Evolutionary conservation across 352 stramenopile species (phyloP).

Genomic region (Pythium pyrilobum): DNA sequence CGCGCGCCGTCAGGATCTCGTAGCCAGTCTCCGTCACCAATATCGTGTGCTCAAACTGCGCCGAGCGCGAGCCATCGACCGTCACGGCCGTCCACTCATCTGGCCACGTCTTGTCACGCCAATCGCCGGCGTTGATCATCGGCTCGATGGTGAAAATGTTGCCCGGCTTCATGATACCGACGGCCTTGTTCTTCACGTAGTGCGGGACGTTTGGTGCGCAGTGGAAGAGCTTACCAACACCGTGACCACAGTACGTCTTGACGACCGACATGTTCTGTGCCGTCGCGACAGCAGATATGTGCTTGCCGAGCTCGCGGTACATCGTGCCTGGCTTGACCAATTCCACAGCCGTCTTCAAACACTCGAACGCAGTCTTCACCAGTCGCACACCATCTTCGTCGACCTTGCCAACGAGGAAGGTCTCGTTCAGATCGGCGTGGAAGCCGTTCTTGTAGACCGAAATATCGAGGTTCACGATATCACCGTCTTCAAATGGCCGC

Average conservation of each 20-base stretch:
- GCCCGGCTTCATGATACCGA: slow-evolving; percentile 95
- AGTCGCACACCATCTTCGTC: slow-evolving; percentile 89
- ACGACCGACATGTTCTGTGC: slow-evolving; percentile 91
- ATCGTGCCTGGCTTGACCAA: slow-evolving; percentile 94
- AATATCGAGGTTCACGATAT: slow-evolving; percentile 99
- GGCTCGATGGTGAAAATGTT: slow-evolving; percentile 99
- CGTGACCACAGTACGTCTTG: slow-evolving; percentile 98
- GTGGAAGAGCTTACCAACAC: slow-evolving; percentile 97
- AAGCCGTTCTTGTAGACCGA: slow-evolving; percentile 97
- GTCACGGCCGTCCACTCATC: slow-evolving; percentile 99
- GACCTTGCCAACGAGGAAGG: slow-evolving; percentile 96
- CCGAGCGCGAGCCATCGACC: slow-evolving; percentile 91
- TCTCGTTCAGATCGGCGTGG: slow-evolving; percentile 98
- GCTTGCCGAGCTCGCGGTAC: slow-evolving; percentile 94
- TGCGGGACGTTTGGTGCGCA: slow-evolving; percentile 96
- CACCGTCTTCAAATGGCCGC: slow-evolving; percentile 91
- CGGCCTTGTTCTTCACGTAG: slow-evolving; percentile 98
- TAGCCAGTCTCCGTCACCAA: slow-evolving; percentile 97
- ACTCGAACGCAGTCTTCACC: slow-evolving; percentile 95
- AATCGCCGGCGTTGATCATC: slow-evolving; percentile 98
- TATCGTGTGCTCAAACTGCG: slow-evolving; percentile 98
- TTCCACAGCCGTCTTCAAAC: slow-evolving; percentile 74
- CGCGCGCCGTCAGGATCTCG: slow-evolving; percentile 94
- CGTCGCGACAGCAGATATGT: slow-evolving; percentile 88
- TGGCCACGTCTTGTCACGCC: slow-evolving; percentile 92